A percentile compares a stretch with the other conserved stretches of the same genome.
phyloP scores from a whole-genome alignment of 192 early-diverging fungal species.

The Podila verticillata region DNA sequence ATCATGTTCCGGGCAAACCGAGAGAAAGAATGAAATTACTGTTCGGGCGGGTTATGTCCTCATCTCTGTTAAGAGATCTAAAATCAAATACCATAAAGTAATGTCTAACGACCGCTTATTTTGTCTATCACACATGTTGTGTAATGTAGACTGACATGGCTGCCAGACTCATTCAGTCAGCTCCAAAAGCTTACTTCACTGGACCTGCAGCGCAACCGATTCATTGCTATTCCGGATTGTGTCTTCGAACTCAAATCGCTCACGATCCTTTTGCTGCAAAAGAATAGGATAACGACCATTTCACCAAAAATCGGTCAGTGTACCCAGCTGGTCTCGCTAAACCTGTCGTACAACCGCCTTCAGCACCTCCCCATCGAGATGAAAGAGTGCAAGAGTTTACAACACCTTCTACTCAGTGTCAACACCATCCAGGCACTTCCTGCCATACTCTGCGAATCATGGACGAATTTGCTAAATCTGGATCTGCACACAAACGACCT shows the following conservation, averaged over 20 bases:
- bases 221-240: constrained; percentile 51
- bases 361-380: constrained; percentile 37
- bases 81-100: not conserved
- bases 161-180: constrained; percentile 41
- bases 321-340: constrained; percentile 40
- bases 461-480: constrained; percentile 48
- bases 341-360: constrained; percentile 54
- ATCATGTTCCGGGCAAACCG: too few species aligned
- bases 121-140: not conserved
- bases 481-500: constrained; percentile 60
- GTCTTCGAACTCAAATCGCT: constrained; percentile 40
- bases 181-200: constrained; percentile 47
- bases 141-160: constrained; percentile 17
- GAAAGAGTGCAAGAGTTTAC: constrained; percentile 28
- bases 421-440: constrained; percentile 48
- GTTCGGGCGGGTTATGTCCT: too few species aligned
- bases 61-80: not conserved
- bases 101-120: too few species aligned
- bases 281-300: constrained; percentile 49
- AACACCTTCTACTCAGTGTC: constrained; percentile 53
- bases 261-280: constrained; percentile 53
- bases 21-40: too few species aligned
- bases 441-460: constrained; percentile 30
- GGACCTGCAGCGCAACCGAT: constrained; percentile 53
- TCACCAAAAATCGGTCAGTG: constrained; percentile 26